Base-by-base conservation (phyloP, 2,329 filamentous ascomycete species). In the Scedosporium minutisporum region DNA sequence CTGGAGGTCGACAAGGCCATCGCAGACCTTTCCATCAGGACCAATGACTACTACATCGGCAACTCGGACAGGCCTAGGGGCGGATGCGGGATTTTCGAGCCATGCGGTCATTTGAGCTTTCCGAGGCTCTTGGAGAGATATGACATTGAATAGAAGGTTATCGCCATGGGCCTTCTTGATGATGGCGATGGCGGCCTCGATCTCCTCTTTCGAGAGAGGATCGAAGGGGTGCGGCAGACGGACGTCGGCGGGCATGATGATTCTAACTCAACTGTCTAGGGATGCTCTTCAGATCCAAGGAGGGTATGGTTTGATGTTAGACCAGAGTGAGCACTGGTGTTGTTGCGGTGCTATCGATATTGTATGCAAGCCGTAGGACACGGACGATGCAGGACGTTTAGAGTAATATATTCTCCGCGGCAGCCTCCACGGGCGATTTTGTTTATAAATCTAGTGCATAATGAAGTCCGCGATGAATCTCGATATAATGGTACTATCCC, bases 41-140 rank as follows among this genome's bases (percentile, higher is more conserved):
- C 85, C 88, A 73, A 96, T 93, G 23, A 87, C 90, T 3, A 96
- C 90, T 0, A 95, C 82, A 73, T 96, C 92, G 7, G 91, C 92
- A 6, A 91, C 78, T 69, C 92, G 84, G 41, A 80, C 74, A 10
- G 92, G 92, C 55, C 85, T 80, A 1, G 86, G 80, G 0, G 79
- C 76, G 9, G 78, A 80, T 21, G 83, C 76, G 0, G 89, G 85
- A 63, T 86, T 80, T 58, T 82, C 85, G 12, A 96, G 76, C 91
- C 91, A 96, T 64, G 82, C 83, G 71, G 87, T 80, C 90, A 96
- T 92, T 68, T 91, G 86, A 57, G 82, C 85, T 80, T 96, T 96
- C 66, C 88, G 88, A 58, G 92, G 92, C 78, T 96, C 92, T 69
- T 87, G 87, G 29, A 96, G 79, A 2, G 90, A 89, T 63, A 96